Conservation (phyloP, 2,329 filamentous ascomycete genomes). For the Fusarium humuli region DNA sequence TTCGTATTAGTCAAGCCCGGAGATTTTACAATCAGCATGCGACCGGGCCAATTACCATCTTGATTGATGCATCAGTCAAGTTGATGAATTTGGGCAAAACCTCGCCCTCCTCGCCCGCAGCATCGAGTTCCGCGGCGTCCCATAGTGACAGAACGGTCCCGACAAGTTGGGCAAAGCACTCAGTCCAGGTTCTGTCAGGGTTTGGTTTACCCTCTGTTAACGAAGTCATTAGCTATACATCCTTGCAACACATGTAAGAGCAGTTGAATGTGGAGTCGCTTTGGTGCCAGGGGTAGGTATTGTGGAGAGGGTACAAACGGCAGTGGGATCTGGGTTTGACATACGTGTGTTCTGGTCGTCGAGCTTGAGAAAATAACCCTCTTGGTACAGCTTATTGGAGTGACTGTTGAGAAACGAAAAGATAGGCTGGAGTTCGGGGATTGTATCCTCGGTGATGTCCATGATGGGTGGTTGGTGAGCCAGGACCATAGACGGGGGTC, state of each 20-base stretch:
- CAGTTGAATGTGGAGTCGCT: conserved; percentile 19
- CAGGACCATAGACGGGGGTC: conserved; percentile 87
- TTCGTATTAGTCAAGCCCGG: conserved; percentile 34
- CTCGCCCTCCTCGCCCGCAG: conserved; percentile 84
- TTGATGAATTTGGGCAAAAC: conserved; percentile 95
- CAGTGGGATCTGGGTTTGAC: conserved; percentile 49
- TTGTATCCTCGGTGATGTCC: conserved; percentile 85
- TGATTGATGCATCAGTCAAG: conserved; percentile 95
- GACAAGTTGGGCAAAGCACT: conserved; percentile 96
- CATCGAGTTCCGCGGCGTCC: conserved; percentile 93
- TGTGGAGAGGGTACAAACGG: conserved; percentile 44
- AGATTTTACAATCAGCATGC: neutral
- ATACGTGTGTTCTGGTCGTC: conserved; percentile 93
- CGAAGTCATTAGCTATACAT: conserved; percentile 35
- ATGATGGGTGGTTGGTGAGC: conserved; percentile 87
- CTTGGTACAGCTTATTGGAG: conserved; percentile 95
- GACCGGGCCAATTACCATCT: conserved; percentile 76
- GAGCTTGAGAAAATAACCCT: conserved; percentile 96
- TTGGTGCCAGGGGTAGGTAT: conserved; percentile 25
- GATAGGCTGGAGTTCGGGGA: conserved; percentile 93
- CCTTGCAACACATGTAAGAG: conserved; percentile 20
- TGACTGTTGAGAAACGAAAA: conserved; percentile 96
- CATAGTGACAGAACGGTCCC: conserved; percentile 95
- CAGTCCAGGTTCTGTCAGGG: conserved; percentile 88
- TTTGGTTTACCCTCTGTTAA: conserved; percentile 84